These are phyloP conservation scores for Hypoxylon rubiginosum DNA, from an alignment of 2,329 filamentous ascomycete species.

Conservation along the genomic window DNA sequence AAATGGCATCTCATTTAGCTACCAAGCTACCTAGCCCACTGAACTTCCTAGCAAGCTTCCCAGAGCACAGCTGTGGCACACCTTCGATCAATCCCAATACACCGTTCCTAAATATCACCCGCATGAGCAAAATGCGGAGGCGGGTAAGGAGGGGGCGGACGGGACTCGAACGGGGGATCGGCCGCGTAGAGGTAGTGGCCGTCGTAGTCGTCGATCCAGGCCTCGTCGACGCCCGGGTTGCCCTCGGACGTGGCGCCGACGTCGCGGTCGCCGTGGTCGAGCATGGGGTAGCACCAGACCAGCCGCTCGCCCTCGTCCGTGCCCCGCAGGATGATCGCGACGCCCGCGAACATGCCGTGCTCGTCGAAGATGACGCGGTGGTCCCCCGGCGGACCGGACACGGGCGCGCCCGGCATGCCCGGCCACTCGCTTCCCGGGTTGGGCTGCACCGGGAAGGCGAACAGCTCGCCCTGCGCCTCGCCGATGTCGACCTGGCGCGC, in stretches of 20 bases:
- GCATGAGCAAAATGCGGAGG: too few species aligned
- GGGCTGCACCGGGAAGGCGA: constrained; percentile 16
- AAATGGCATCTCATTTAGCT: too few species aligned
- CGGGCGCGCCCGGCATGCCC: constrained; percentile 1
- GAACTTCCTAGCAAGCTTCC: too few species aligned
- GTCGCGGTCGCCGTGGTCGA: constrained; percentile 2
- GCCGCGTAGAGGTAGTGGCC: constrained; percentile 15
- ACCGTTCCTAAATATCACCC: too few species aligned
- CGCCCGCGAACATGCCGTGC: constrained; percentile 20
- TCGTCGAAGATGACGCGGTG: constrained; percentile 23
- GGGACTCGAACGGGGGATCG: constrained; percentile 10
- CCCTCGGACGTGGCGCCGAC: constrained; percentile 25
- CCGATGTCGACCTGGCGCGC: constrained; percentile 19
- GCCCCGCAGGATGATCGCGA: constrained; percentile 8
- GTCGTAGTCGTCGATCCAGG: constrained; percentile 21
- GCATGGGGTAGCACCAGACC: constrained; percentile 25
- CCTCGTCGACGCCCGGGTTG: constrained; percentile 22
- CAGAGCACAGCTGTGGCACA: too few species aligned
- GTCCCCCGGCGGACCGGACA: constrained; percentile 10
- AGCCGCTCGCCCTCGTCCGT: constrained; percentile 4
- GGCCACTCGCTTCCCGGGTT: constrained; percentile 17
- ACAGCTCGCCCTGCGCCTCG: constrained; percentile 1
- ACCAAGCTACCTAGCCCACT: neutral
- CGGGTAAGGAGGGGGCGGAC: constrained; percentile 2
- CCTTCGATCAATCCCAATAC: neutral